A percentile compares a stretch with the other conserved stretches of the same genome.
phyloP scores from a whole-genome alignment of 2,329 filamentous ascomycete species.

The Cladosporium sp. region DNA sequence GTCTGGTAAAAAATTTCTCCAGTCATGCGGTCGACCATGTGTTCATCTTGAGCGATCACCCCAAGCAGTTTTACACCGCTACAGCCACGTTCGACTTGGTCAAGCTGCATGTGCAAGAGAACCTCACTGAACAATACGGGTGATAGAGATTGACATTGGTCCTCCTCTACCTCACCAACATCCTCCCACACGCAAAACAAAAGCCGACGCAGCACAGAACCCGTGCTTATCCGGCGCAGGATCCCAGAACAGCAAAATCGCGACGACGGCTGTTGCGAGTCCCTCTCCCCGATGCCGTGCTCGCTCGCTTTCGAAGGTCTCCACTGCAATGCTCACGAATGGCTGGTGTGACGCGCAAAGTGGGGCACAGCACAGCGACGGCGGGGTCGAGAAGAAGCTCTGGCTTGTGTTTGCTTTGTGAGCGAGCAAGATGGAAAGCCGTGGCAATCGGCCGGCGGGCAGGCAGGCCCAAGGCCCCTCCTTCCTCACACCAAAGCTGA shows the following conservation, averaged over 20 bases:
- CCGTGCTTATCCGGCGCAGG: neutral
- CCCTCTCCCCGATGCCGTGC: slow-evolving; percentile 9
- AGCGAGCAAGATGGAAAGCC: slow-evolving; percentile 2
- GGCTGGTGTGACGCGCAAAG: slow-evolving; percentile 12
- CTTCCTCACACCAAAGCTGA: neutral
- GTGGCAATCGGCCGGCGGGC: neutral
- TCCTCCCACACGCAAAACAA: neutral
- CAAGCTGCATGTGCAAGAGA: no score
- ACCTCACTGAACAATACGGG: neutral
- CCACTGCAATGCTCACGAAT: neutral
- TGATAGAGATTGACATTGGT: neutral
- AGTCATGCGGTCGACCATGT: neutral
- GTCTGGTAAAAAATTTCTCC: neutral
- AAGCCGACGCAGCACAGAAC: neutral
- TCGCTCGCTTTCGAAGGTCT: neutral
- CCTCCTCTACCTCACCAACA: neutral
- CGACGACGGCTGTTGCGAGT: neutral
- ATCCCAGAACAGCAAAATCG: slow-evolving; percentile 7
- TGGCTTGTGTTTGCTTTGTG: slow-evolving; percentile 4
- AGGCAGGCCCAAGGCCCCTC: neutral
- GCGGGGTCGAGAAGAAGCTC: slow-evolving; percentile 9
- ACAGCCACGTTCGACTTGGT: neutral
- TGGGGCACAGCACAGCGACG: slow-evolving; percentile 9
- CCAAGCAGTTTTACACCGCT: neutral
- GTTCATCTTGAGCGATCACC: neutral